Evolutionary conservation across 305 asterid genomes (phyloP), one percentile per base, ranked within the genome.

Genomic region (Fraxinus floribunda): DNA sequence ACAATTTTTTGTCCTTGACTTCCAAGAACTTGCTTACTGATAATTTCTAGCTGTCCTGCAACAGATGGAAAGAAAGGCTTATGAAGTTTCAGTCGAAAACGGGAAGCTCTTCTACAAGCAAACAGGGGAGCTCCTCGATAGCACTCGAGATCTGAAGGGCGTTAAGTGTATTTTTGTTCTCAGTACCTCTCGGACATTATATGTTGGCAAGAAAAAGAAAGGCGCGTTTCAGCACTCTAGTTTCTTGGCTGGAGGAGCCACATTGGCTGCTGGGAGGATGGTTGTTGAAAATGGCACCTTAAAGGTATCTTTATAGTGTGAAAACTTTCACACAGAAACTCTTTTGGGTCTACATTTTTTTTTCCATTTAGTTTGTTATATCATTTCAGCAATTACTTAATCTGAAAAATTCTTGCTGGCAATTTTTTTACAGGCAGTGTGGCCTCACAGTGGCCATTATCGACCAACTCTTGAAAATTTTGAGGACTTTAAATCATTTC

Each of bases 391-490:
- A 3, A 72, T 16, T n/a, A 62, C 64, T 76, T 83, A 1, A 62
- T 78, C 39, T 57, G 68, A 86, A 71, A 5, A 79, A 80, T 20
- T 68, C 49, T 11, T 5, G 73, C 71, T 77, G 26, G 6, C 16
- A 82, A 73, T 10, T 82, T 74, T 74, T 84, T 76, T 32, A 84
- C 91, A 93, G 97, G 98, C 98, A 79, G 97, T 94, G 77, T 94
- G 99, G 99, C 97, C 98, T 85, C 99, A 96, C 88, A 96, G 98
- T 78, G 99, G 99, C 62, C 99, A 96, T 84, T 96, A 96, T 84
- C 89, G 92, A 57, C 99, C 98, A 11, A 96, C 99, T 1, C 90
- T 91, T 7, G 98, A 96, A 80, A 96, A 93, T 80, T 96, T 96
- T 77, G 91, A 90, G 79, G 98, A 94, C 78, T 89, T 95, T 83